Evolutionary conservation across 2,329 filamentous ascomycete species (phyloP).

Genomic region (Colletotrichum lupini): DNA sequence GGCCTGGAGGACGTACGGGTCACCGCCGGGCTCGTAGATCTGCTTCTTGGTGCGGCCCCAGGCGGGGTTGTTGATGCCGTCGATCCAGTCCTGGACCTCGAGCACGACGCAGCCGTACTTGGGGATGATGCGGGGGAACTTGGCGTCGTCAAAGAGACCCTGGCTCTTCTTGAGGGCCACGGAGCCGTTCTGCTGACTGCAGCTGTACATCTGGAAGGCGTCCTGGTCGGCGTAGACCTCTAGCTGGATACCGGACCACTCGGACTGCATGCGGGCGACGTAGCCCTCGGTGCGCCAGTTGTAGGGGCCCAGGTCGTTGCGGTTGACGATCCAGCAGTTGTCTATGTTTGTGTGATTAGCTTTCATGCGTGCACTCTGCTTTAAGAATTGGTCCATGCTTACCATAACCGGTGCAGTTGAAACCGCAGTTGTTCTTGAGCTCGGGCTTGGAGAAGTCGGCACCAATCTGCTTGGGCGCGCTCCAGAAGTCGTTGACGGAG

Average conservation of each 20-base stretch:
- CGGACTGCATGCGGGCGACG: conserved; percentile 75
- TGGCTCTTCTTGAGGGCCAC: conserved; percentile 77
- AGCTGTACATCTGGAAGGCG: conserved; percentile 90
- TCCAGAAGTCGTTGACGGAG: conserved; percentile 86
- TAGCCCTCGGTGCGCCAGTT: conserved; percentile 72
- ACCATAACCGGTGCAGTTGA: conserved; percentile 87
- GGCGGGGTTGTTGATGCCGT: conserved; percentile 90
- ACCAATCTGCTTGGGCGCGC: conserved; percentile 81
- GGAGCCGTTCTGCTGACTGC: conserved; percentile 79
- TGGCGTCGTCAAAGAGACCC: conserved; percentile 65
- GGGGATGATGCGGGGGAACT: conserved; percentile 71
- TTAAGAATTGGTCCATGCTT: conserved; percentile 42
- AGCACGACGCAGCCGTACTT: conserved; percentile 89
- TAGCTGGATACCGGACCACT: conserved; percentile 84
- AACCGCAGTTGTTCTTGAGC: conserved; percentile 80
- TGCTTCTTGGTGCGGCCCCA: conserved; percentile 78
- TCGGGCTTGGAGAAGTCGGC: conserved; percentile 72
- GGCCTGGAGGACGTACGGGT: conserved; percentile 71
- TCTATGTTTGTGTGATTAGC: conserved; percentile 54
- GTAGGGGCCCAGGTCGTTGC: conserved; percentile 64
- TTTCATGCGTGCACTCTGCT: no score
- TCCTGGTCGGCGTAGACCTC: conserved; percentile 87
- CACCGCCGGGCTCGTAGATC: conserved; percentile 68
- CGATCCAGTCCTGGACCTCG: conserved; percentile 94
- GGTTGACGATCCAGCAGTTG: conserved; percentile 77